Conservation (phyloP, 176 grass and related monocot genomes). For the Pharus latifolius region DNA sequence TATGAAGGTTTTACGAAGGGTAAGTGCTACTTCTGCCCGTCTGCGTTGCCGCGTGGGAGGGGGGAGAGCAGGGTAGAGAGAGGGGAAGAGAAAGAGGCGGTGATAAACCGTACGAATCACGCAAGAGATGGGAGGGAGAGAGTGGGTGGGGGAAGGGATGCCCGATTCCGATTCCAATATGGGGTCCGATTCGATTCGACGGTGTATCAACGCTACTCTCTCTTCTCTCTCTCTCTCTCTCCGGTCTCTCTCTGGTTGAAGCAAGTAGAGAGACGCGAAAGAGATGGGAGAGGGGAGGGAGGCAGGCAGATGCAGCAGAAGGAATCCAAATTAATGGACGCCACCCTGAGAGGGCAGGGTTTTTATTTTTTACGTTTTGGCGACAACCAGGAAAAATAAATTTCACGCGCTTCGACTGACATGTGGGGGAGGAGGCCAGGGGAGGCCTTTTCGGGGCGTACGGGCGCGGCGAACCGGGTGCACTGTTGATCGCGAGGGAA, state of each 20-base stretch:
- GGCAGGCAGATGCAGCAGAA: not conserved
- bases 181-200: slow-evolving; percentile 50
- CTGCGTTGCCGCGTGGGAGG: not conserved
- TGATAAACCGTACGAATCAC: slow-evolving; percentile 97
- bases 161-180: slow-evolving; percentile 28
- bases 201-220: slow-evolving; percentile 97
- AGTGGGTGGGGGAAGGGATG: slow-evolving; percentile 17
- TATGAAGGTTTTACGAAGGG: slow-evolving; percentile 25
- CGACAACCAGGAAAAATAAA: too few relatives aligned
- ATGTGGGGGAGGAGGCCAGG: not conserved
- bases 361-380: too few relatives aligned
- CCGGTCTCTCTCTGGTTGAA: not conserved
- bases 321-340: slow-evolving; percentile 1
- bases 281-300: not conserved
- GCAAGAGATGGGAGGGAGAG: slow-evolving; percentile 21
- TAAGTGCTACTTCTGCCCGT: slow-evolving; percentile 22
- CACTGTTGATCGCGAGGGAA: not conserved
- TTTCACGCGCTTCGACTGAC: not conserved
- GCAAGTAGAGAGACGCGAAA: not conserved
- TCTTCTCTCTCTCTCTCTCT: slow-evolving; percentile 52
- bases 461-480: not conserved
- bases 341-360: too few relatives aligned
- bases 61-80: slow-evolving; percentile 17
- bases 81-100: slow-evolving; percentile 71
- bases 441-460: too few relatives aligned